Evolutionary conservation across 768 basidiomycete genomes (phyloP), one percentile per base, ranked within the genome.

Genomic region (Gloeopeniophorella convolvens): DNA sequence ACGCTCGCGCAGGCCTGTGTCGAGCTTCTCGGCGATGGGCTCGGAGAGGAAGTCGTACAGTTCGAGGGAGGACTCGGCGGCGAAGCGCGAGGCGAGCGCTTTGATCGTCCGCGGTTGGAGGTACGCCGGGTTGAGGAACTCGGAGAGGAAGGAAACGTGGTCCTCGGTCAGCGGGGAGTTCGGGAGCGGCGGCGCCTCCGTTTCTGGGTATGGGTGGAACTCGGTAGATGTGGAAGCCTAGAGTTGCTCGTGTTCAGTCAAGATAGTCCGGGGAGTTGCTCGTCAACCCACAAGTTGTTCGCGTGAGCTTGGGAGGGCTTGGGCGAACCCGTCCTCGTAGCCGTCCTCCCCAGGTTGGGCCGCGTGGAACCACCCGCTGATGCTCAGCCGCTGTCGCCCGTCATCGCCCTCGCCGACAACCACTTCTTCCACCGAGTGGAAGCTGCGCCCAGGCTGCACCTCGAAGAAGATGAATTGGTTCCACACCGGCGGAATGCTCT

Each of bases 341-440:
- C 89, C 93, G 32, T 92, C 87, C 65, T 98, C 95, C 10, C 89
- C 91, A 56, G 86, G 82, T 61, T 95, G 82, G 0, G 91, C 85
- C 20, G 84, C 82, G 63, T 98, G 95, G 70, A 97, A 98, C 95
- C 95, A 98, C 6, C 95, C 95, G 59, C 88, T 92, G 60, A 97
- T 88, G 57, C 88, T 91, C 59, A 97, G 67, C 30, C 95, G 72
- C 59, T 85, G 76, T 36, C 81, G 68, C 0, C 83, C 85, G 36
- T 87, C 85, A 55, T 81, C 79, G 40, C 72, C 75, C 40, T 81
- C 80, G 0, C 82, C 85, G 0, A 89, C 84, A n/a, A 95, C 80
- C 27, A 97, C 95, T 65, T 98, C 95, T 62, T 97, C 89, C 4
- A 98, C 95, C 0, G 92, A 89, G 66, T 98, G 95, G 69, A 97